phyloP scores from a whole-genome alignment of 2,329 filamentous ascomycete species.

The Byssothecium circinans region DNA sequence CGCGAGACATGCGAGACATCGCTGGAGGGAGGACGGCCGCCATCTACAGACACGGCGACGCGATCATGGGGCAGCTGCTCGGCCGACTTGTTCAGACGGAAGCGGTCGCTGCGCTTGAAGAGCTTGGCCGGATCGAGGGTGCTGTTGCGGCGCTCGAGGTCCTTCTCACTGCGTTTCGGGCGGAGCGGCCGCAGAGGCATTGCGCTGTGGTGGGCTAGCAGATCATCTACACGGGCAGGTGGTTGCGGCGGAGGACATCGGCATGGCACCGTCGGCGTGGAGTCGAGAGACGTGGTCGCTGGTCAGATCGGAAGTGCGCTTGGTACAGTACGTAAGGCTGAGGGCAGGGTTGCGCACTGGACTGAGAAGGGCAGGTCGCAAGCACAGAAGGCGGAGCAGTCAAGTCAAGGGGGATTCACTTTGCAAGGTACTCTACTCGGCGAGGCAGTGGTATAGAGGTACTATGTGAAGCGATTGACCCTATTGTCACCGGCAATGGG shows the following conservation, averaged over 20 bases:
- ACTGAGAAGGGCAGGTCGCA: neutral
- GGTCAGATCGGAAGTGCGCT: slow-evolving; percentile 9
- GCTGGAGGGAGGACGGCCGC: slow-evolving; percentile 31
- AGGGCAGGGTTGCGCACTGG: neutral
- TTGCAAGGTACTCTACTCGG: too few relatives aligned
- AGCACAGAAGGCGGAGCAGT: too few relatives aligned
- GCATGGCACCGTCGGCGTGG: slow-evolving; percentile 33
- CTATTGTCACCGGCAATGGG: too few relatives aligned
- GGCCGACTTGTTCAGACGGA: slow-evolving; percentile 23
- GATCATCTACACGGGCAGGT: slow-evolving; percentile 37
- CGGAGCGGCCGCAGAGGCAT: slow-evolving; percentile 46
- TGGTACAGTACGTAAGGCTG: slow-evolving; percentile 11
- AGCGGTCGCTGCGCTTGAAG: slow-evolving; percentile 40
- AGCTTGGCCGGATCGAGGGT: slow-evolving; percentile 45
- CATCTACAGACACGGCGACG: slow-evolving; percentile 39
- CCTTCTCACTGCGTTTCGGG: slow-evolving; percentile 43
- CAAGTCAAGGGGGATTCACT: too few relatives aligned
- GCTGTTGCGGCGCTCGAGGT: slow-evolving; percentile 50
- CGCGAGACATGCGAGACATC: too few relatives aligned
- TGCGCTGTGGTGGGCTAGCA: slow-evolving; percentile 35
- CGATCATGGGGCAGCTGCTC: slow-evolving; percentile 30
- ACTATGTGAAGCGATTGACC: too few relatives aligned
- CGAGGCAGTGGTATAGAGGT: too few relatives aligned
- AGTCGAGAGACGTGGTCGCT: slow-evolving; percentile 20
- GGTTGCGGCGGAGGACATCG: slow-evolving; percentile 21